Conservation (phyloP, 2,329 filamentous ascomycete species). For the Fusarium sp. region DNA sequence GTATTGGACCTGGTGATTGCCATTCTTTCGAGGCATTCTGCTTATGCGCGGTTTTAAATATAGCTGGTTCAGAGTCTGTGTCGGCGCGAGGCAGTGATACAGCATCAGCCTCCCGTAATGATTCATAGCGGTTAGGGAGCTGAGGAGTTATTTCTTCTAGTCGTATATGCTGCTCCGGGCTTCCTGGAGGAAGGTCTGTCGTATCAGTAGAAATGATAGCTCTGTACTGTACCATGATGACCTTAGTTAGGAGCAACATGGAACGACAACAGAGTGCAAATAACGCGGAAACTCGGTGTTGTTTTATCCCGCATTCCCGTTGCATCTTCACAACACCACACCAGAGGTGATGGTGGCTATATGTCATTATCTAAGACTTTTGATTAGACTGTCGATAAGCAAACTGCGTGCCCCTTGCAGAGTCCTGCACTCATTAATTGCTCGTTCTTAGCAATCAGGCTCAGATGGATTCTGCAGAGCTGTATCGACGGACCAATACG, state of each 20-base stretch:
- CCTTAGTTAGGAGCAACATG: too few species aligned
- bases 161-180: rapidly evolving
- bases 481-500: not conserved
- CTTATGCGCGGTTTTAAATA: rapidly evolving
- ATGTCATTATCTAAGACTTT: not conserved
- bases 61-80: rapidly evolving
- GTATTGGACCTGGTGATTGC: too few species aligned
- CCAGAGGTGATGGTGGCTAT: not conserved
- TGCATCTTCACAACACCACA: not conserved
- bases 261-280: not conserved
- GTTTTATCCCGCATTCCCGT: not conserved
- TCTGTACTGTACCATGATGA: too few species aligned
- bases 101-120: rapidly evolving
- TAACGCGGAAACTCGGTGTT: rapidly evolving
- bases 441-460: not conserved
- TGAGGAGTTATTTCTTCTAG: rapidly evolving
- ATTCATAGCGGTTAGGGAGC: too few species aligned
- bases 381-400: not conserved
- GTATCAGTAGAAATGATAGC: not conserved
- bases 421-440: not conserved
- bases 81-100: not conserved
- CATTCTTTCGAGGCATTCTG: rapidly evolving
- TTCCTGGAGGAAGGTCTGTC: rapidly evolving
- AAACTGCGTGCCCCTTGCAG: rapidly evolving
- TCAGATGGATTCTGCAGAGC: not conserved